Conservation (phyloP, 768 basidiomycete species). For the Favolaschia claudopus region DNA sequence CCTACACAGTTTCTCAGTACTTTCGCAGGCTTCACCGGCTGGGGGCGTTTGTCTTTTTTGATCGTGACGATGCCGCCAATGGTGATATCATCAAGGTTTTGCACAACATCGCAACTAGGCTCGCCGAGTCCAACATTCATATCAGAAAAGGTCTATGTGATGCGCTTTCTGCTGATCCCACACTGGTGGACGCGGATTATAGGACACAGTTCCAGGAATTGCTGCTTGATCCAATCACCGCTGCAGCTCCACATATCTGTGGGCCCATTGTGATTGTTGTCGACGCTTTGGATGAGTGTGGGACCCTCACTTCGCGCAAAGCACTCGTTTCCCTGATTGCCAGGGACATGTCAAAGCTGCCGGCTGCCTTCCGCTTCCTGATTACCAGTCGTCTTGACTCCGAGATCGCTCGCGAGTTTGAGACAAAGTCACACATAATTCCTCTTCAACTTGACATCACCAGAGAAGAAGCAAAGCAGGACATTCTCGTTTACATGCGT, state of each 20-base stretch:
- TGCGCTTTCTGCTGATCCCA: background rate
- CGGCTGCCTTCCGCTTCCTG: constrained; percentile 24
- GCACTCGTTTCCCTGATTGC: constrained; percentile 21
- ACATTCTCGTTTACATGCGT: constrained; percentile 13
- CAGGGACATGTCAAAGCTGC: constrained; percentile 16
- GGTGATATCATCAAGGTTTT: constrained; percentile 13
- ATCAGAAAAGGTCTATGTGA: background rate
- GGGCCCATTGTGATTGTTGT: constrained; percentile 28
- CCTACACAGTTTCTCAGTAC: constrained; percentile 23
- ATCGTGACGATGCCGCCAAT: constrained; percentile 8
- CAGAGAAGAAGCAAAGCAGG: background rate
- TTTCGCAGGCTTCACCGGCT: constrained; percentile 20
- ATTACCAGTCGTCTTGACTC: constrained; percentile 28
- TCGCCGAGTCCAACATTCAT: background rate
- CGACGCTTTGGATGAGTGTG: constrained; percentile 37
- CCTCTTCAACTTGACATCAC: background rate
- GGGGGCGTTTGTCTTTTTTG: constrained; percentile 29
- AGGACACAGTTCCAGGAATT: background rate
- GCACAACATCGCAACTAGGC: constrained; percentile 16
- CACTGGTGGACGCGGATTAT: background rate
- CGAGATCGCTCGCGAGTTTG: constrained; percentile 21
- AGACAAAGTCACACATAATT: background rate
- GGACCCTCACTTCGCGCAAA: background rate
- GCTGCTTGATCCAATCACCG: background rate
- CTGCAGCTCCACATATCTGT: background rate